Base-by-base conservation (phyloP, 2,329 filamentous ascomycete genomes). In the Fusarium sp. region DNA sequence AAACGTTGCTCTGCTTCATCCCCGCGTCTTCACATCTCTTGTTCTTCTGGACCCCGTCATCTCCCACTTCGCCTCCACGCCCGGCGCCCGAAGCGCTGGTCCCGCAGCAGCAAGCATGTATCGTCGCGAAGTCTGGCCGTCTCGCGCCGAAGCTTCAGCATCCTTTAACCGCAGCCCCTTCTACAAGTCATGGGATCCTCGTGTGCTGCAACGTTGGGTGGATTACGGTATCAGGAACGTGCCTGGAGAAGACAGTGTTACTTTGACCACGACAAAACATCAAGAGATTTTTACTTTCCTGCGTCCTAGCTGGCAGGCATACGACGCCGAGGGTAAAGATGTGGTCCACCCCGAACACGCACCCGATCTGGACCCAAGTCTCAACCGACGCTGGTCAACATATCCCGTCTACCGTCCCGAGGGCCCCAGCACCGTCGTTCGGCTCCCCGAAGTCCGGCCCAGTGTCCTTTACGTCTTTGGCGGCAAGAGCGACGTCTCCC, bases 41-140 rank as follows among this genome's bases (percentile, higher is more conserved):
- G 82, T 97, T 43, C 85, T 97, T 30, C 81, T 97, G n/a, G 94
- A 97, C 75, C 93, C 94, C 1, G 91, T 96, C 63, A 90, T 97
- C 68, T 84, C 87, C 49, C 68, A 67, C 43, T 77, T 82, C 83
- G 70, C 70, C 77, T 72, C 75, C 65, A 67, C 79, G 75, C 67
- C 73, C 76, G 78, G 76, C 24, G 73, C 73, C 11, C 69, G 73
- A 20, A 75, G 75, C 30, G 72, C 74, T 23, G 73, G 75, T n/a
- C 81, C 83, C 1, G 87, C 88, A 6, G 80, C 83, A 55, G 82
- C 88, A 23, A 96, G 93, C 32, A 86, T 90, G 11, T 84, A 85
- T 66, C 89, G 95, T 15, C 88, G 93, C 42, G 94, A 97, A 70
- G 73, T 86, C 56, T 98, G 95, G 96, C 91, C 93, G 1, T 93